A percentile compares a stretch with the other conserved stretches of the same genome.
Evolutionary conservation across 1,284 basidiomycete genomes (phyloP).

Genomic region (Moesziomyces sp.): DNA sequence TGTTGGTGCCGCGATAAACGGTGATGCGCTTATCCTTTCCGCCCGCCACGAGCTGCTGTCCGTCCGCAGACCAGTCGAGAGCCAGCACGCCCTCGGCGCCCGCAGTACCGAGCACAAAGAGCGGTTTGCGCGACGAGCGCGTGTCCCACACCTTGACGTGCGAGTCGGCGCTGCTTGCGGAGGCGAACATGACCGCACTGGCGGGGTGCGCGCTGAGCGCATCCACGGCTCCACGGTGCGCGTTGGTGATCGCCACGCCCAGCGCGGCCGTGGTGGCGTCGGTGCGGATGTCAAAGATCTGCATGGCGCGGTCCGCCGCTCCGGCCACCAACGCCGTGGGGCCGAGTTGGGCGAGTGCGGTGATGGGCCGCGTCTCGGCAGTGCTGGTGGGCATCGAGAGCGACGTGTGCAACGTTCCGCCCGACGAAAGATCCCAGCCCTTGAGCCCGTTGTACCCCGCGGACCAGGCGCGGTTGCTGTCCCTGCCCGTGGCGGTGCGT

Average conservation of each 20-base stretch:
- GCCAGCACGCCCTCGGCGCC: conserved; percentile 49
- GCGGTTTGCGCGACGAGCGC: conserved; percentile 54
- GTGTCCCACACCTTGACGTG: conserved; percentile 62
- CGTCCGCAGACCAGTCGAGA: conserved; percentile 58
- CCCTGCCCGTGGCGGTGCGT: conserved; percentile 11
- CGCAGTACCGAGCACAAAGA: conserved; percentile 51
- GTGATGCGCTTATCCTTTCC: conserved; percentile 60
- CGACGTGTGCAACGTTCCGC: conserved; percentile 29
- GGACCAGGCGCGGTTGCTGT: conserved; percentile 45
- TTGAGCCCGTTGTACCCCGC: conserved; percentile 62
- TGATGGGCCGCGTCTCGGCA: conserved; percentile 31
- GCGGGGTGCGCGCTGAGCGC: conserved; percentile 47
- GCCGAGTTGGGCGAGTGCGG: conserved; percentile 47
- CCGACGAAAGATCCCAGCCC: conserved; percentile 57
- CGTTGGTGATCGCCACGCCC: conserved; percentile 31
- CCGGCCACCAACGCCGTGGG: conserved; percentile 44
- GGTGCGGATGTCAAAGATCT: conserved; percentile 59
- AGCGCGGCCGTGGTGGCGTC: neutral
- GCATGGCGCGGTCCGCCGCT: conserved; percentile 57
- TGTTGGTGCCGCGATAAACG: conserved; percentile 44
- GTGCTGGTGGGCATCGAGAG: conserved; percentile 16
- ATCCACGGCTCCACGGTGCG: conserved; percentile 54
- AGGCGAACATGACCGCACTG: conserved; percentile 50
- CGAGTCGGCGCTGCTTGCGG: conserved; percentile 47
- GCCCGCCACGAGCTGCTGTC: conserved; percentile 59